Evolutionary conservation across 257 asterid genomes (phyloP).

Genomic region (Paraleonurus japonicus): DNA sequence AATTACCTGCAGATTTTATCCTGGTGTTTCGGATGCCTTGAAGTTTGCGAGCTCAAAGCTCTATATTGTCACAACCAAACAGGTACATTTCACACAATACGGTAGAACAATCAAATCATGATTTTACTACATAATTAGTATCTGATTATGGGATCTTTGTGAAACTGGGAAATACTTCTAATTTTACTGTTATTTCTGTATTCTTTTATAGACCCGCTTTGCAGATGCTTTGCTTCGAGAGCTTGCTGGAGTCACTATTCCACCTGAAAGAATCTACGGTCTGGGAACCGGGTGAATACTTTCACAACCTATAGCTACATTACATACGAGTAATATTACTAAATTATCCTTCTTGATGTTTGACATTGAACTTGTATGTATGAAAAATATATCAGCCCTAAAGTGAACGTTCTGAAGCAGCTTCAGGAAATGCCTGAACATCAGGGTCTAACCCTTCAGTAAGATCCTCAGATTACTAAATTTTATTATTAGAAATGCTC

Average conservation of each 20-base stretch:
- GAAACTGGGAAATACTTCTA: not conserved
- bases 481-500: not conserved
- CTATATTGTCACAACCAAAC: constrained; percentile 89
- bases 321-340: not conserved
- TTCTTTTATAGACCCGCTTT: constrained; percentile 62
- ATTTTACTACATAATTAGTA: not conserved
- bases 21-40: constrained; percentile 91
- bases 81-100: constrained; percentile 38
- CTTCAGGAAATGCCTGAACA: constrained; percentile 92
- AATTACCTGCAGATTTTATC: constrained; percentile 67
- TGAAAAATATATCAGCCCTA: constrained; percentile 60
- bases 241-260: constrained; percentile 80
- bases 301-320: not conserved
- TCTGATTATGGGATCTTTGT: not conserved
- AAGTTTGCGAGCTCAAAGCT: constrained; percentile 90
- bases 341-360: not conserved
- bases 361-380: not conserved
- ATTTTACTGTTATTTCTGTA: constrained; percentile 4
- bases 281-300: constrained; percentile 80
- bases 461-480: constrained; percentile 30
- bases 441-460: constrained; percentile 84
- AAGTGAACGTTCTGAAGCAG: constrained; percentile 81
- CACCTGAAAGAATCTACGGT: constrained; percentile 80
- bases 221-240: constrained; percentile 82
- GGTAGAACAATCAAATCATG: not conserved